phyloP scores from a whole-genome alignment of 495 filamentous ascomycete species.

The Hypoxylon subgilvum region DNA sequence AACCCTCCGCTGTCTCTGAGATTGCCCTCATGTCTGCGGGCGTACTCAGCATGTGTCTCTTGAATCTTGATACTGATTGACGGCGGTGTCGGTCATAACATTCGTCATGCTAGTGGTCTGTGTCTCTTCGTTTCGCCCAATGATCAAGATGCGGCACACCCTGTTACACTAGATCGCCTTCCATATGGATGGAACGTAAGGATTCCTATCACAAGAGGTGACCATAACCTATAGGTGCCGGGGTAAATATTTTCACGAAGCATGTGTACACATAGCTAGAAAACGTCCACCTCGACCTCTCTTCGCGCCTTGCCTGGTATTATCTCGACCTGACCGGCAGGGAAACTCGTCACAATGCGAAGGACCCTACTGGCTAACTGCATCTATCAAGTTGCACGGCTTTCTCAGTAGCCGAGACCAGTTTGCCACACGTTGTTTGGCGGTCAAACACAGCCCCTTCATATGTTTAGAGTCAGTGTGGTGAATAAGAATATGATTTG shows the following conservation, averaged over 20 bases:
- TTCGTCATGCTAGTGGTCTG: no score
- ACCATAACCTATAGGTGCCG: neutral
- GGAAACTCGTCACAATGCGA: no score
- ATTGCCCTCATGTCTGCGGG: no score
- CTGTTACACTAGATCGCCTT: slow-evolving; percentile 31
- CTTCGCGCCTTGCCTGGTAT: no score
- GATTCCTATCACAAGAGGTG: neutral
- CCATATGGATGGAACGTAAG: neutral
- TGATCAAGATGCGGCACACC: slow-evolving; percentile 27
- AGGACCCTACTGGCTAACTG: slow-evolving; percentile 19
- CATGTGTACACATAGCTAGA: neutral
- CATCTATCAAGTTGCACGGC: slow-evolving; percentile 19
- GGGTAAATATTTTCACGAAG: neutral
- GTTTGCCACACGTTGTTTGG: slow-evolving; percentile 17
- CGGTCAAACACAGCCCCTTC: slow-evolving; percentile 19
- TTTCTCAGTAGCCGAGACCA: slow-evolving; percentile 33
- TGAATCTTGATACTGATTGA: no score
- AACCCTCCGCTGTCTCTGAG: neutral
- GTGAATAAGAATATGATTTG: no score
- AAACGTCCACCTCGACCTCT: no score
- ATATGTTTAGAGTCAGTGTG: neutral
- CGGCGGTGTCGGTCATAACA: no score
- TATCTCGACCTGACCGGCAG: no score
- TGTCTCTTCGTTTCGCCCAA: slow-evolving; percentile 8
- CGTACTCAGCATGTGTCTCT: no score